Base-by-base conservation (phyloP, 176 grass and related monocot genomes). In the Carex parvula region DNA sequence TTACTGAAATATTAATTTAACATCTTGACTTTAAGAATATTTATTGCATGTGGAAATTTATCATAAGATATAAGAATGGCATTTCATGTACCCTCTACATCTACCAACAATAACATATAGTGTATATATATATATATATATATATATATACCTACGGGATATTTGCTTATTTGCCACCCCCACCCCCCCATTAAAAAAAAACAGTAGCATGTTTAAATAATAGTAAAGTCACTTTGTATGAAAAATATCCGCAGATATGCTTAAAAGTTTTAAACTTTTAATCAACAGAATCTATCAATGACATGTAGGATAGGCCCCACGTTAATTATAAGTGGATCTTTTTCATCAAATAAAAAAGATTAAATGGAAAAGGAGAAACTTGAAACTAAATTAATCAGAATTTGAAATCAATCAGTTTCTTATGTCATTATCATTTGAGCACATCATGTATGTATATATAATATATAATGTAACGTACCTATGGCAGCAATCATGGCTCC, bases 401-500 rank as follows among this genome's bases (percentile, higher is more conserved):
- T 5, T 12, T 68, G 12, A 68, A 39, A 68, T 39, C 7, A 10
- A 70, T 42, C 41, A 37, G 6, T 21, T 21, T 21, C 32, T 32
- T 37, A 1, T 7, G 6, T 70, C 14, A n/a, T 70, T 42, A 42
- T 70, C 15, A 70, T 41, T 10, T 41, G 35, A 37, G 16, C 66
- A 42, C 16, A 70, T 42, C 17, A 70, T 48, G 46, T 41, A 18
- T 39, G 37, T 39, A 39, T 17, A n/a, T n/a, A 37, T 17, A 37
- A 35, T 9, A 46, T 46, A 46, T 16, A 17, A 55, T 53, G 17
- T 18, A 17, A 60, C 5, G 3, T 85, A 75, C 85, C 92, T 71
- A 92, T 89, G 62, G 92, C 84, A 56, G 88, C 86, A n/a, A 94
- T 64, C 92, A 94, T 94, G 55, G 92, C 86, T 9, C 80, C 66